Percentiles rank a stretch among this genome's conserved stretches.
phyloP scores from a whole-genome alignment of 2,329 filamentous ascomycete genomes.

The Colletotrichum tofieldiae region DNA sequence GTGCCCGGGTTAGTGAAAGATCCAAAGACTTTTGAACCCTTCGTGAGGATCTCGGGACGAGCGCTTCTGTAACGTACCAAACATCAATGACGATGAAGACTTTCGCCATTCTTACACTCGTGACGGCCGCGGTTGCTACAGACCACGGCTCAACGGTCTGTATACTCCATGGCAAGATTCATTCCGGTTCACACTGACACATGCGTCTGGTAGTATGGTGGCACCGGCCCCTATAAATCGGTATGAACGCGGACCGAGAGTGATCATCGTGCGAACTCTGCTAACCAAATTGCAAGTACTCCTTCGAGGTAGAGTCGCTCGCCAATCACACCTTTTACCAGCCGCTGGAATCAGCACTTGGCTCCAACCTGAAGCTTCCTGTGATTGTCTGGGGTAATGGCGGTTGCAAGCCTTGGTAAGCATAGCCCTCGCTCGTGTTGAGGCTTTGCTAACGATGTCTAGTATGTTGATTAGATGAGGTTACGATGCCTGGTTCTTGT shows the following conservation, averaged over 20 bases:
- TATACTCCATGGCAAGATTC: not conserved
- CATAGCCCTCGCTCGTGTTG: not conserved
- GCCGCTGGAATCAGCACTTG: constrained; percentile 1
- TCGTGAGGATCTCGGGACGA: not conserved
- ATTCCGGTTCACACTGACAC: not conserved
- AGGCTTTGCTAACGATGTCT: not conserved
- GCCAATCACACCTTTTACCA: constrained; percentile 31
- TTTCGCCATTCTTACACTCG: constrained; percentile 1
- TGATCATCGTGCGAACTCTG: not conserved
- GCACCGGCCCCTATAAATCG: constrained; percentile 28
- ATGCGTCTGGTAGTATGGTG: constrained; percentile 1
- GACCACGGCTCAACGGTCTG: constrained; percentile 26
- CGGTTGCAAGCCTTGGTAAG: constrained; percentile 28
- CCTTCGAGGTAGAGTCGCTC: constrained; percentile 31
- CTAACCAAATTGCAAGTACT: constrained; percentile 4
- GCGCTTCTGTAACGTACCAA: not conserved
- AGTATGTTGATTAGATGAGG: constrained; percentile 4
- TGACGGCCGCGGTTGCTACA: not conserved
- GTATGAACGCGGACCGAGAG: not conserved
- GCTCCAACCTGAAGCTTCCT: constrained; percentile 20
- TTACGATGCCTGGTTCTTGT: no score
- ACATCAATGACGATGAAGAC: constrained; percentile 4
- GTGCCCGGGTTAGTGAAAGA: no score
- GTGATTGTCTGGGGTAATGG: constrained; percentile 36
- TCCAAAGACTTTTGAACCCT: no score